A percentile compares a stretch with the other conserved stretches of the same genome.
Evolutionary conservation across 345 rosid species (phyloP).

Genomic region (Reutealis trisperma): DNA sequence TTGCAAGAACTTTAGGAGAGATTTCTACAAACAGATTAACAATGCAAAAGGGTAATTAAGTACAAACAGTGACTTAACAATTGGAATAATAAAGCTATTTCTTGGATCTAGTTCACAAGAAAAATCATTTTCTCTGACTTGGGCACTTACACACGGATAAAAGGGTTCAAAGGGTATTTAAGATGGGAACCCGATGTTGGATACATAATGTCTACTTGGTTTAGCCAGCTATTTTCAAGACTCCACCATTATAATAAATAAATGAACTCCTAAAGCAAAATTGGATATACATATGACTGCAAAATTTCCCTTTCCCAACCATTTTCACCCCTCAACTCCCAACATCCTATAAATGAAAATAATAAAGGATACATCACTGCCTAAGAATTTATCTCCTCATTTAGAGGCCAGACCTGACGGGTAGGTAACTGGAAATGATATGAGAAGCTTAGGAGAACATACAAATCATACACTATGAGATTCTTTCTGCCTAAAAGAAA

Average conservation of each 20-base stretch:
- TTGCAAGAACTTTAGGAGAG: neutral
- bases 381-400: neutral
- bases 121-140: too few relatives aligned
- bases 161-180: too few relatives aligned
- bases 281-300: constrained; percentile 2
- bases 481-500: neutral
- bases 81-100: too few relatives aligned
- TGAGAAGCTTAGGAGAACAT: neutral
- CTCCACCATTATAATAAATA: too few relatives aligned
- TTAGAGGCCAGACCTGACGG: neutral
- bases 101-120: too few relatives aligned
- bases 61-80: too few relatives aligned
- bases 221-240: neutral
- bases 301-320: neutral
- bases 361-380: neutral
- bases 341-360: neutral
- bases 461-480: neutral
- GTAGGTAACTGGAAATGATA: neutral
- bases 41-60: too few relatives aligned
- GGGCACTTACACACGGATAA: too few relatives aligned
- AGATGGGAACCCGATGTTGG: too few relatives aligned
- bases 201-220: neutral
- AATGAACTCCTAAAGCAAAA: constrained; percentile 1
- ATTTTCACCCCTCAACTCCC: neutral
- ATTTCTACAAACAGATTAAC: neutral